Base-by-base conservation (phyloP, 1,284 basidiomycete species). In the Moniliella sp. region DNA sequence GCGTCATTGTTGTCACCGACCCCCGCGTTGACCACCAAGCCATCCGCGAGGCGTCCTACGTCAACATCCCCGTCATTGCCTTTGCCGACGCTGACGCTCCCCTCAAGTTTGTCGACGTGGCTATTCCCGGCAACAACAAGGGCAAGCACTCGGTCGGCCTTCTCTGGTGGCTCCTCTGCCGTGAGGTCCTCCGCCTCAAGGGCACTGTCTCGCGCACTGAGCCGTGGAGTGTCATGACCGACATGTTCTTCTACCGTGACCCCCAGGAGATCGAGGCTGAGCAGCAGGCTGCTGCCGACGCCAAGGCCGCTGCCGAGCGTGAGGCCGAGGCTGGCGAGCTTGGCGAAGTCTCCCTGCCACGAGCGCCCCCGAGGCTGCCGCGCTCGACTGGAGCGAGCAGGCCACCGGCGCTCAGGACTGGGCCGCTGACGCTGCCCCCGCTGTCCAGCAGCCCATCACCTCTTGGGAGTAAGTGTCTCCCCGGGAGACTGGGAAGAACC, bases 191-290 rank as follows among this genome's bases (percentile, higher is more conserved):
- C 64, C 77, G 88, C 61, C 71, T 97, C 60, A 76, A 82, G 45
- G 91, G 88, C 42, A 77, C 78, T 41, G 75, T 94, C 62, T 76
- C 83, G 45, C 75, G 86, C 56, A 76, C 79, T 31, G 66, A 73
- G 46, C 80, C 84, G 48, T 94, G 88, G 83, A 78, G 76, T 62
- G 78, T 91, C 62, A 93, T 97, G 52, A 82, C 88, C 53, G 88
- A 94, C 69, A 84, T 94, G 80, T 94, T 93, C 82, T 94, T 94
- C 77, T 97, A 94, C 76, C 82, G 88, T 60, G 88, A 94, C 69
- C 84, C 88, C 43, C 86, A 94, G 64, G 88, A 94, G 68, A 78
- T 91, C 51, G 86, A 93, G 74, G 81, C 78, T 66, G 84, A 93
- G 67, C 77, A 80, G 57, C 75, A 79, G 62, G 82, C 84, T 62